phyloP scores from a whole-genome alignment of 148 eudicot genomes.

The Amaranthus hypochondriacus region DNA sequence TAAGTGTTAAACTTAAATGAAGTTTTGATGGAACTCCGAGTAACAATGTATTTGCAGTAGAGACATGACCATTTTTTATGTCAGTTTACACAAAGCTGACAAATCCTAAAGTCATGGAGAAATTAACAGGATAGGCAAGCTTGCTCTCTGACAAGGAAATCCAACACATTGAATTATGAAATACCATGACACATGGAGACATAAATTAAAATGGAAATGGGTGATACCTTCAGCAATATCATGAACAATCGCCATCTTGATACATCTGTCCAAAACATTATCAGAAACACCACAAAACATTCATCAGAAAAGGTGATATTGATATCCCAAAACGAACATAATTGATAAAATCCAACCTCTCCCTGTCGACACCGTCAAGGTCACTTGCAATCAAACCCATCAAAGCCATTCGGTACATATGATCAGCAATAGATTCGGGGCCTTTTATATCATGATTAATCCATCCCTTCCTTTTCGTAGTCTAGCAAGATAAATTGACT shows the following conservation, averaged over 20 bases:
- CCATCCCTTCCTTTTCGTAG: constrained; percentile 95
- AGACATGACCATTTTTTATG: not conserved
- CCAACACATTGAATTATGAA: not conserved
- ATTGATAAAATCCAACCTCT: constrained; percentile 44
- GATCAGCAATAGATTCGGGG: constrained; percentile 99
- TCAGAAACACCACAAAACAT: not conserved
- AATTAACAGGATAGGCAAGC: not conserved
- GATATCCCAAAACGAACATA: not conserved
- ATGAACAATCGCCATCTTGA: constrained; percentile 95
- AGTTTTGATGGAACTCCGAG: not conserved
- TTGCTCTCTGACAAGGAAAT: not conserved
- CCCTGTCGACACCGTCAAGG: constrained; percentile 75
- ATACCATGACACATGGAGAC: not conserved
- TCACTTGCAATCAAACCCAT: constrained; percentile 89
- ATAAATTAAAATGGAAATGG: constrained; percentile 3
- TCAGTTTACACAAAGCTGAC: not conserved
- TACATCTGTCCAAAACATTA: constrained; percentile 54
- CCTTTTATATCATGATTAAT: constrained; percentile 78
- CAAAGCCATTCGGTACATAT: constrained; percentile 95
- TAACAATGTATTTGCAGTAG: not conserved
- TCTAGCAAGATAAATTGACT: constrained; percentile 33
- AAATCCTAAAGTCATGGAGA: not conserved
- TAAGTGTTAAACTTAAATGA: not conserved
- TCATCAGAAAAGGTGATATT: constrained; percentile 11
- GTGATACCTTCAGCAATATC: constrained; percentile 93